These are phyloP conservation scores for Epichloe baconii DNA, from an alignment of 2,329 filamentous ascomycete genomes.

Conservation along the genomic window DNA sequence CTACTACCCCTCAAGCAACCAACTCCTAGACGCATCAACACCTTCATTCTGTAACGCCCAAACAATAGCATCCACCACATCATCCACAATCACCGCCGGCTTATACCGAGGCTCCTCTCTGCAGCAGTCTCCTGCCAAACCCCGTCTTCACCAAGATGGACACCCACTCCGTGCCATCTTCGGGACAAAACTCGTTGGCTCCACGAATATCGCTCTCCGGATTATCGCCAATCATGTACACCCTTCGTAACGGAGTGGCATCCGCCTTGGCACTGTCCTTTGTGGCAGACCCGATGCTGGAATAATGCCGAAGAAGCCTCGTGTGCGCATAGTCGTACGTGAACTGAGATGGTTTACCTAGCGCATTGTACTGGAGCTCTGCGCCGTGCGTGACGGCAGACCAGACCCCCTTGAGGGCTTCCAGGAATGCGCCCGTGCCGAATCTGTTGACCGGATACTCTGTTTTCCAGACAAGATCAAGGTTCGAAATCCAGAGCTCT, in stretches of 20 bases:
- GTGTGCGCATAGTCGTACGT: conserved; percentile 78
- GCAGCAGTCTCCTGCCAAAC: conserved; percentile 44
- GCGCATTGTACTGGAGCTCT: conserved; percentile 48
- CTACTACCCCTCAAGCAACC: conserved; percentile 9
- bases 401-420: conserved; percentile 68
- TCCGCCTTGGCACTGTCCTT: conserved; percentile 14
- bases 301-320: conserved; percentile 43
- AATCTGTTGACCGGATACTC: conserved; percentile 74
- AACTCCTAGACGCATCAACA: conserved; percentile 21
- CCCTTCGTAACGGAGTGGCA: conserved; percentile 53
- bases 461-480: conserved; percentile 81
- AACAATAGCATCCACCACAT: conserved; percentile 64
- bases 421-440: conserved; percentile 83
- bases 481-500: conserved; percentile 74
- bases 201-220: conserved; percentile 83
- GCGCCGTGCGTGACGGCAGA: conserved; percentile 51
- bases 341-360: conserved; percentile 68
- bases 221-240: conserved; percentile 94
- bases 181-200: conserved; percentile 61
- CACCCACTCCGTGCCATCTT: conserved; percentile 58
- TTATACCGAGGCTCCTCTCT: conserved; percentile 39
- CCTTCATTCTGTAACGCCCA: conserved; percentile 56
- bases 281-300: conserved; percentile 12
- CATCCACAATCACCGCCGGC: conserved; percentile 54
- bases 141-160: conserved; percentile 66